Conservation (phyloP, 1,284 basidiomycete species). For the Ustilago shanxiensis region DNA sequence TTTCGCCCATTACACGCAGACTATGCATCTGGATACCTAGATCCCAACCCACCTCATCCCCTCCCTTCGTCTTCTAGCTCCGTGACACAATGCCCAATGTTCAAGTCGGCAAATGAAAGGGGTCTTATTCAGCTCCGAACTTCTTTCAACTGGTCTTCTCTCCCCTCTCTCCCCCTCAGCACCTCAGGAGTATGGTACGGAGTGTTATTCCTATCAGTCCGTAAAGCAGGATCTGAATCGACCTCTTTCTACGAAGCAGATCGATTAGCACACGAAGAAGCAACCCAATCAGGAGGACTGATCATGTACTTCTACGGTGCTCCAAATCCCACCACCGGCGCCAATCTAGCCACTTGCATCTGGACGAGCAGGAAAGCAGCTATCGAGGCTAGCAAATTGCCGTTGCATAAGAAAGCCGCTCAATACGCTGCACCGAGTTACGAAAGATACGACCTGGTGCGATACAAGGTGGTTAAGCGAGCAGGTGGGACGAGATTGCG, state of each 20-base stretch:
- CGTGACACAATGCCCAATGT: conserved; percentile 41
- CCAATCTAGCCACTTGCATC: conserved; percentile 65
- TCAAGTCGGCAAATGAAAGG: conserved; percentile 25
- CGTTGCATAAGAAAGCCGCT: conserved; percentile 52
- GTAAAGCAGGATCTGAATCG: conserved; percentile 42
- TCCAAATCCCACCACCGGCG: conserved; percentile 51
- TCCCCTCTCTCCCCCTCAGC: conserved; percentile 30
- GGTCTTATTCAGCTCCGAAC: conserved; percentile 21
- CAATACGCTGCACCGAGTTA: conserved; percentile 48
- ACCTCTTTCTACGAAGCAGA: conserved; percentile 59
- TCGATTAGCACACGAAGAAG: conserved; percentile 61
- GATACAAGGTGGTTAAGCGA: conserved; percentile 54
- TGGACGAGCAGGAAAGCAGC: conserved; percentile 57
- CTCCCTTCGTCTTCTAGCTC: conserved; percentile 17
- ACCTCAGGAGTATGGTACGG: conserved; percentile 56
- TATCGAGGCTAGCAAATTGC: conserved; percentile 38
- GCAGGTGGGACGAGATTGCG: conserved; percentile 28
- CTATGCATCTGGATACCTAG: conserved; percentile 56
- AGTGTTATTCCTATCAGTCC: conserved; percentile 59
- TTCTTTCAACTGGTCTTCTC: conserved; percentile 58
- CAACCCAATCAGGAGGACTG: conserved; percentile 55
- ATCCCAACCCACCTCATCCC: conserved; percentile 17
- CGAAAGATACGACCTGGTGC: conserved; percentile 50
- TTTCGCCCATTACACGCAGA: conserved; percentile 52
- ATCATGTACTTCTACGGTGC: conserved; percentile 66